Conservation (phyloP, 2,329 filamentous ascomycete genomes). For the Penicillium glabrum region DNA sequence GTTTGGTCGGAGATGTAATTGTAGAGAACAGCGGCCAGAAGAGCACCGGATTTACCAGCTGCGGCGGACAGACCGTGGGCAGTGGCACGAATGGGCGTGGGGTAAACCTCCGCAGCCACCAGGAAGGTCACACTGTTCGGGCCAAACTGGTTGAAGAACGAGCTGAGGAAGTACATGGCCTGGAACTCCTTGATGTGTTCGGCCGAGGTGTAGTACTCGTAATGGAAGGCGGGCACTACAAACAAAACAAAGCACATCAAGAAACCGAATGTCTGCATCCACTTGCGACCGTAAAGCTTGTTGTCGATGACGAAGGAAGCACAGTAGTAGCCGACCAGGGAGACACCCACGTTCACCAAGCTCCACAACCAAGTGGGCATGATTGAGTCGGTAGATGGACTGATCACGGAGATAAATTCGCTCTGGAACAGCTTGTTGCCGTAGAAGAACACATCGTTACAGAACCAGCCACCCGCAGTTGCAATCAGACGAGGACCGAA, state of each 20-base stretch:
- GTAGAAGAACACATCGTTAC: constrained; percentile 98
- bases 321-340: constrained; percentile 83
- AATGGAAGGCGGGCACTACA: constrained; percentile 85
- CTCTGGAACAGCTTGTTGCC: constrained; percentile 97
- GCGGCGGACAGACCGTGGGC: constrained; percentile 96
- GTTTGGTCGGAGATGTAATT: constrained; percentile 85
- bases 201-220: constrained; percentile 73
- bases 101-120: constrained; percentile 93
- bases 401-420: constrained; percentile 83
- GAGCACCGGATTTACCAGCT: constrained; percentile 81
- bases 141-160: constrained; percentile 98
- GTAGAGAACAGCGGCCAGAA: constrained; percentile 85
- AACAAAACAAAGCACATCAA: constrained; percentile 92
- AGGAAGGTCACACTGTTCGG: constrained; percentile 97
- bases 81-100: constrained; percentile 86
- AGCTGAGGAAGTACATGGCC: constrained; percentile 96
- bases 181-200: constrained; percentile 84
- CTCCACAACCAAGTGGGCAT: constrained; percentile 92
- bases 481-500: constrained; percentile 86
- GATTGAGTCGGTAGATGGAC: constrained; percentile 66
- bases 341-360: constrained; percentile 84
- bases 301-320: constrained; percentile 90
- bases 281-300: constrained; percentile 94
- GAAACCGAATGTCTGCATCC: constrained; percentile 95
- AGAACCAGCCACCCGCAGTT: constrained; percentile 87